phyloP scores from a whole-genome alignment of 768 basidiomycete species.

The Lactarius vividus region DNA sequence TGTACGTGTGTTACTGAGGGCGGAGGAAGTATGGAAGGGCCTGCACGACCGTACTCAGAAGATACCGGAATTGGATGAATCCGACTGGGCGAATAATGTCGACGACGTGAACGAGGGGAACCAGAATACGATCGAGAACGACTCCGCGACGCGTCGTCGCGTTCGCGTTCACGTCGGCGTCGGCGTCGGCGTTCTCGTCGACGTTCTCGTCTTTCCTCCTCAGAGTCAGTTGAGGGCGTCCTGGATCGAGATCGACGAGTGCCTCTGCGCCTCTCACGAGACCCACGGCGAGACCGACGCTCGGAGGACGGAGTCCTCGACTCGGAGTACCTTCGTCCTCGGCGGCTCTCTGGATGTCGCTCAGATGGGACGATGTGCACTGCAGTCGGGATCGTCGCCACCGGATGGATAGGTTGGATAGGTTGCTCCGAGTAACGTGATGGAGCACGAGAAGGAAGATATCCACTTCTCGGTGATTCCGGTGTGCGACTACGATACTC shows the following conservation, averaged over 20 bases:
- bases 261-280: conserved; percentile 3
- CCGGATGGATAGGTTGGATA: neutral
- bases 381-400: neutral
- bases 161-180: neutral
- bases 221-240: conserved; percentile 1
- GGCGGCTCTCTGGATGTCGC: conserved; percentile 4
- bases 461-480: neutral
- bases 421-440: conserved; percentile 7
- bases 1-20: conserved; percentile 10
- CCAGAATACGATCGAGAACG: neutral
- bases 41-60: conserved; percentile 11
- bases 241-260: neutral
- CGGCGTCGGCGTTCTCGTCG: neutral
- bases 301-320: conserved; percentile 17
- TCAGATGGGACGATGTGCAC: conserved; percentile 1
- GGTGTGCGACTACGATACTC: conserved; percentile 7
- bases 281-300: neutral
- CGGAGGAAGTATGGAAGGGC: conserved; percentile 1
- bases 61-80: conserved; percentile 3
- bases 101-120: neutral
- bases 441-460: conserved; percentile 3
- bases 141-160: neutral
- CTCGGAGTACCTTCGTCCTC: neutral
- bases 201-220: conserved; percentile 3
- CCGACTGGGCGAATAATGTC: conserved; percentile 5